Conservation (phyloP, 2,329 filamentous ascomycete species). For the Sclerotinia borealis region DNA sequence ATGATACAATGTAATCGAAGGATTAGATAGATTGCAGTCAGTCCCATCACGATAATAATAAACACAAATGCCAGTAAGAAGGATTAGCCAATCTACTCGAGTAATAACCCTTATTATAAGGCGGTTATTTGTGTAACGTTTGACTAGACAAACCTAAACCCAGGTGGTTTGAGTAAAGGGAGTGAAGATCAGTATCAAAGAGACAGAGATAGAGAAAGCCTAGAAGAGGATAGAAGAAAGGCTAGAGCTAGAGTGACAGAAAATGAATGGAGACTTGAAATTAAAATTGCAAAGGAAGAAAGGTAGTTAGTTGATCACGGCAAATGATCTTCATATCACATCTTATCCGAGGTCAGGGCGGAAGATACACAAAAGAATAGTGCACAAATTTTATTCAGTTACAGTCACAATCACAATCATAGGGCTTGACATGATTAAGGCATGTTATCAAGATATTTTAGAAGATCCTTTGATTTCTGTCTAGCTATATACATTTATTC, state of each 20-base stretch:
- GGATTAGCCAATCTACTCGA: not conserved
- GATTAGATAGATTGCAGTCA: too few relatives aligned
- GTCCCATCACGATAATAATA: not conserved
- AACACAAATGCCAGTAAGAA: not conserved
- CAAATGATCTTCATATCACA: not conserved
- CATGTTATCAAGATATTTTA: not conserved
- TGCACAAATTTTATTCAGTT: not conserved
- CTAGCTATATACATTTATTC: slow-evolving; percentile 8
- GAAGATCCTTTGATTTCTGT: slow-evolving; percentile 10
- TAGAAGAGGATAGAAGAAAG: not conserved
- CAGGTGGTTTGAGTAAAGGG: not conserved
- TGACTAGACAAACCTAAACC: too few relatives aligned
- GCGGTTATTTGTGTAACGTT: not conserved
- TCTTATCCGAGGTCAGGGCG: not conserved
- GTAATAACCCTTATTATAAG: too few relatives aligned
- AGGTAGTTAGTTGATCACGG: not conserved
- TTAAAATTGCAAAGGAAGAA: not conserved
- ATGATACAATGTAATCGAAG: not conserved
- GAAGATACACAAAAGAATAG: not conserved
- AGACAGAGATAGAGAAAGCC: too few relatives aligned
- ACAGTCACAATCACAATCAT: not conserved
- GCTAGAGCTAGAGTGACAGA: not conserved
- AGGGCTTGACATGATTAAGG: not conserved
- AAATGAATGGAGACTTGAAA: not conserved
- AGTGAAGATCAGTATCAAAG: not conserved